Evolutionary conservation across 2,329 filamentous ascomycete species (phyloP).

Genomic region (Anisogramma anomala): DNA sequence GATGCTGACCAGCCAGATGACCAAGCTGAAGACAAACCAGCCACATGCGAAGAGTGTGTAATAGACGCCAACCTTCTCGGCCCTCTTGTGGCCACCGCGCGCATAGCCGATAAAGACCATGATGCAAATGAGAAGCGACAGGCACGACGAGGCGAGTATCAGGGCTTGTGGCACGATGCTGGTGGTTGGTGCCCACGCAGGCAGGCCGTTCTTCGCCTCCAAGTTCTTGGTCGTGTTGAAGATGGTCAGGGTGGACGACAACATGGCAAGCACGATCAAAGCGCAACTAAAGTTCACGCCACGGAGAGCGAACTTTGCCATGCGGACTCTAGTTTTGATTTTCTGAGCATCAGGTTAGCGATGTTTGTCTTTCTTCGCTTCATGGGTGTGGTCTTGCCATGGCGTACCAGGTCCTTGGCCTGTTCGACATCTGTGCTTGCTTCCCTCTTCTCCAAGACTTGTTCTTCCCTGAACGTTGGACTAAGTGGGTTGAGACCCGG

Average conservation of each 20-base stretch:
- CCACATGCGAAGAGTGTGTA: constrained; percentile 88
- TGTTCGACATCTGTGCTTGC: constrained; percentile 74
- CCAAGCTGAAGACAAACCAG: constrained; percentile 85
- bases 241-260: constrained; percentile 78
- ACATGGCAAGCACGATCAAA: constrained; percentile 83
- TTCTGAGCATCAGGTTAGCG: constrained; percentile 45
- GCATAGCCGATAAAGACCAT: constrained; percentile 77
- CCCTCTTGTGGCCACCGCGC: constrained; percentile 74
- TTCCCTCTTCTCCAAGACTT: constrained; percentile 76
- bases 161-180: constrained; percentile 82
- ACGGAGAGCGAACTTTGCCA: constrained; percentile 91
- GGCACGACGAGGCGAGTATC: constrained; percentile 63
- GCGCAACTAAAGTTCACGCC: constrained; percentile 95
- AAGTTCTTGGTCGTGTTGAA: constrained; percentile 79
- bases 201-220: constrained; percentile 65
- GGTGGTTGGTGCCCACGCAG: constrained; percentile 71
- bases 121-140: constrained; percentile 72
- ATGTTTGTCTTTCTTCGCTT: not conserved
- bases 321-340: constrained; percentile 79
- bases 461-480: constrained; percentile 84
- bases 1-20: constrained; percentile 85
- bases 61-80: constrained; percentile 88
- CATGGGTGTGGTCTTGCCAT: not conserved
- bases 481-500: constrained; percentile 70
- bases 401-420: constrained; percentile 71